Base-by-base conservation (phyloP, 106 monocot species). In the Posidonia australis region DNA sequence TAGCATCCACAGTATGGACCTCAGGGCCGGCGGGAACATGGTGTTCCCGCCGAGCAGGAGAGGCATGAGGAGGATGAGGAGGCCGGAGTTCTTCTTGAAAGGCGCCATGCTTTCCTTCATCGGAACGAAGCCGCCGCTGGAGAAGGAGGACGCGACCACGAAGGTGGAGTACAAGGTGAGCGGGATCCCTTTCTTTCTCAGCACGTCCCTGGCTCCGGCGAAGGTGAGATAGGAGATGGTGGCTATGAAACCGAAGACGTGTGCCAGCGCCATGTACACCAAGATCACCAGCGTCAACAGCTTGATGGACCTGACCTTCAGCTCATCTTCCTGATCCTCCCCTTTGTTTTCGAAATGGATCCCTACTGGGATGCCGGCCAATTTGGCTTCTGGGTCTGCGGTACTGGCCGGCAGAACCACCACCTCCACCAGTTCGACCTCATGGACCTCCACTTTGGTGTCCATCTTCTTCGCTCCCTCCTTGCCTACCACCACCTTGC, bases 51-150 rank as follows among this genome's bases (percentile, higher is more conserved):
- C 65, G 13, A 65, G 47, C 14, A 65, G 18, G 23, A 65, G 45
- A 27, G 49, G 65, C 14, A 46, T 4, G 30, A 65, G 12, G 26
- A 65, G 14, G 9, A 65, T 11, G 2, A 65, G 65, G 19, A 83
- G 67, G 2, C 76, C 79, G n/a, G 83, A 70, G 73, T 28, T 68
- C 6, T 46, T 25, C 69, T 36, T 68, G 61, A 83, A 83, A 6
- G 61, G 68, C 12, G 77, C 42, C 83, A 83, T 83, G 44, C 64
- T 67, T 48, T 83, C 83, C 43, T 83, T 83, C 1, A 67, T 79
- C 0, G 79, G 83, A 6, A 79, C 22, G 61, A 83, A 79, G 24
- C 83, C 83, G 24, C 79, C 72, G 54, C 76, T 83, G 9, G 76
- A 24, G 51, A 83, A 79, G 7, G 79, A 60, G 0, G 83, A 83